Evolutionary conservation across 2,329 filamentous ascomycete genomes (phyloP).

Genomic region (Apiospora marii): DNA sequence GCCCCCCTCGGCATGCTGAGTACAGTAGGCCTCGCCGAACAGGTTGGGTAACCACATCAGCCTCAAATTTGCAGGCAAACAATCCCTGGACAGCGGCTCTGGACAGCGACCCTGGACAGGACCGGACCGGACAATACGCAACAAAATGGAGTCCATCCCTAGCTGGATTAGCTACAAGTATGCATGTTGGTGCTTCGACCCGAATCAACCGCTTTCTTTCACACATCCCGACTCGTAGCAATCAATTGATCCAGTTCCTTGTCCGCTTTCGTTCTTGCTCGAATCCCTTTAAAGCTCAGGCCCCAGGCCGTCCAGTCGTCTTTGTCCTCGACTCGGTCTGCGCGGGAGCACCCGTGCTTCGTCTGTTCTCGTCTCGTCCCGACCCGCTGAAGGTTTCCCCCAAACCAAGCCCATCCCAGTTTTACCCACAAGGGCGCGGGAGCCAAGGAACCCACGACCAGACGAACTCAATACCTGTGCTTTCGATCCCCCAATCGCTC

Average conservation of each 20-base stretch:
- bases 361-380: slow-evolving; percentile 4
- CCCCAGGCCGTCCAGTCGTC: background rate
- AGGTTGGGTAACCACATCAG: background rate
- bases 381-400: background rate
- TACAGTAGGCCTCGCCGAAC: background rate
- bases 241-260: background rate
- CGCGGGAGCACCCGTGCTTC: slow-evolving; percentile 7
- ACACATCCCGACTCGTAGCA: background rate
- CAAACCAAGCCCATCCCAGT: background rate
- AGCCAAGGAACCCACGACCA: background rate
- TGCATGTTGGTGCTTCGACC: background rate
- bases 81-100: background rate
- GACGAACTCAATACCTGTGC: slow-evolving; percentile 6
- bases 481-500: background rate
- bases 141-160: background rate
- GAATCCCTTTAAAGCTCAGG: background rate
- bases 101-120: background rate
- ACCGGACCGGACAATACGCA: background rate
- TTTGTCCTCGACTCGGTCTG: background rate
- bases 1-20: background rate
- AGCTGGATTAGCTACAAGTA: slow-evolving; percentile 2
- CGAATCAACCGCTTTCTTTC: background rate
- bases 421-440: slow-evolving; percentile 17
- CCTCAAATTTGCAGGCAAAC: background rate
- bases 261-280: background rate